Conservation (phyloP, 129 eudicot genomes). For the Flaveria bidentis region DNA sequence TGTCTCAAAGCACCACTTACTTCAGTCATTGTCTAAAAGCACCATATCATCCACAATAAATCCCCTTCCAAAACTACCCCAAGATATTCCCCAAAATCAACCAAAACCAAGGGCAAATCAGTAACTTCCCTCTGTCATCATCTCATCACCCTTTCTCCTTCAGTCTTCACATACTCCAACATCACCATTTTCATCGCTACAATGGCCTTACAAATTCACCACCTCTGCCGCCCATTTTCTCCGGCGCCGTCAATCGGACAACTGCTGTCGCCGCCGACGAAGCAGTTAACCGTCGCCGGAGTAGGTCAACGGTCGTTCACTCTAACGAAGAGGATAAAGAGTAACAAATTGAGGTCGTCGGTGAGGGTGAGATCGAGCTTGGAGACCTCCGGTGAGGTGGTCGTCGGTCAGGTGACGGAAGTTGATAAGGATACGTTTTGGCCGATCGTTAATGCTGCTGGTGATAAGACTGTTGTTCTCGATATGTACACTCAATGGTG, state of each 20-base stretch:
- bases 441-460: constrained; percentile 87
- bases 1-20: background rate
- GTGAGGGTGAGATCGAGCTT: constrained; percentile 47
- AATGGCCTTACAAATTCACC: constrained; percentile 65
- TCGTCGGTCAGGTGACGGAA: constrained; percentile 71
- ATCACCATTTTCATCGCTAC: constrained; percentile 19
- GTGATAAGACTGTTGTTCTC: constrained; percentile 70
- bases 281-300: constrained; percentile 27
- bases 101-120: constrained; percentile 17
- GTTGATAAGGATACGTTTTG: constrained; percentile 80
- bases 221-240: constrained; percentile 34
- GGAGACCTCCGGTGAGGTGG: constrained; percentile 52
- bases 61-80: constrained; percentile 29
- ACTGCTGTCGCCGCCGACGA: constrained; percentile 18
- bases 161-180: background rate
- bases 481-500: constrained; percentile 98
- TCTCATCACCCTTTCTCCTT: constrained; percentile 20
- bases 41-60: constrained; percentile 17
- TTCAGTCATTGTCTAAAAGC: background rate
- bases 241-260: constrained; percentile 28
- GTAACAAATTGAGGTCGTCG: constrained; percentile 18
- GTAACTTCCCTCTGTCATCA: constrained; percentile 32
- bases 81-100: constrained; percentile 7
- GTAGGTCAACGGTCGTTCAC: constrained; percentile 14
- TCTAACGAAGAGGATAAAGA: constrained; percentile 16